A percentile compares a stretch with the other conserved stretches of the same genome.
Conservation (phyloP, 768 basidiomycete genomes). For the Serpula lacrymans region DNA sequence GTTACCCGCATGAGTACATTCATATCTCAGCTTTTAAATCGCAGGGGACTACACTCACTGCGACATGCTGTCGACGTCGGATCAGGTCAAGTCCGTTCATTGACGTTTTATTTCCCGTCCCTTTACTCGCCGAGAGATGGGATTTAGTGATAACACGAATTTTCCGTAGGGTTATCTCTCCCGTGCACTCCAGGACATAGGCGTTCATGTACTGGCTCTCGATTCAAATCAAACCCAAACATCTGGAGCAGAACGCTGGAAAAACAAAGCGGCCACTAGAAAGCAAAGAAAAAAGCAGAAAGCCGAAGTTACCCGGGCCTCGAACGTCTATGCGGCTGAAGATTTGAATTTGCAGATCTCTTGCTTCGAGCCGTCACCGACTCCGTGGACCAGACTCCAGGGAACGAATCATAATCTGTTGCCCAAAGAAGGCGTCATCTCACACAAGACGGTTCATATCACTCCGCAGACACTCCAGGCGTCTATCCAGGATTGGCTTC, state of each 20-base stretch:
- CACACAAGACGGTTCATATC: constrained; percentile 56
- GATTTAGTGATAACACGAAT: not conserved
- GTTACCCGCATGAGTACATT: constrained; percentile 61
- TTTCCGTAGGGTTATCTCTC: constrained; percentile 58
- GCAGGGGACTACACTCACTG: constrained; percentile 22
- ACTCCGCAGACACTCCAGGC: constrained; percentile 43
- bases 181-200: constrained; percentile 36
- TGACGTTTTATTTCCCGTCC: not conserved
- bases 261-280: constrained; percentile 19
- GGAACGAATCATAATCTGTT: no score
- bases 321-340: no score
- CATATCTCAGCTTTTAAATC: constrained; percentile 33
- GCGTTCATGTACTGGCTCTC: constrained; percentile 57
- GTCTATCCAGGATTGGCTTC: constrained; percentile 53
- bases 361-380: no score
- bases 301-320: no score
- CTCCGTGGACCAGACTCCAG: not conserved
- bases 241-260: constrained; percentile 50
- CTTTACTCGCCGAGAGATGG: not conserved
- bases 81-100: constrained; percentile 57
- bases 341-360: no score
- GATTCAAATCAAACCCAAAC: constrained; percentile 61
- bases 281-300: constrained; percentile 12
- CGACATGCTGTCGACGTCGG: constrained; percentile 66
- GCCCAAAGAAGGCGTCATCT: constrained; percentile 38